Percentiles rank a stretch among this genome's conserved stretches.
These are phyloP conservation scores for Dipteronia dyeriana DNA, from an alignment of 345 rosid species.

Conservation along the genomic window DNA sequence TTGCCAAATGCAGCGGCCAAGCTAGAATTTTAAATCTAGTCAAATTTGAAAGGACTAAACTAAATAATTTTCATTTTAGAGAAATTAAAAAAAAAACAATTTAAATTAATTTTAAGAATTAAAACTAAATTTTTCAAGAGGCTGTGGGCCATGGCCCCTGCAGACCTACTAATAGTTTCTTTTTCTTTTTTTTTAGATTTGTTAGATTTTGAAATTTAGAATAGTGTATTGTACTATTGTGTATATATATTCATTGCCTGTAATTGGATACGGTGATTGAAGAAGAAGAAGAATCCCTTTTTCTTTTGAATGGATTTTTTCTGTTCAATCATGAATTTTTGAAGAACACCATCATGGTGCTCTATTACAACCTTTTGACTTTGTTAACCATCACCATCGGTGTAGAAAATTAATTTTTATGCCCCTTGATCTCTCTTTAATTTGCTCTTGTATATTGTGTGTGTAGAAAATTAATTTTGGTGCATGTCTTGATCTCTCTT, in stretches of 20 bases:
- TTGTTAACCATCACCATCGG: neutral
- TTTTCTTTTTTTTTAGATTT: neutral
- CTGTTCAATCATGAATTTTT: neutral
- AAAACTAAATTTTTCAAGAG: no score
- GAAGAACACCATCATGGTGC: neutral
- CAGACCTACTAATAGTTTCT: neutral
- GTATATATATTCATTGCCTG: neutral
- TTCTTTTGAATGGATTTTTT: neutral
- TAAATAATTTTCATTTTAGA: no score
- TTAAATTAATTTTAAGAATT: no score
- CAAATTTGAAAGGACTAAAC: no score
- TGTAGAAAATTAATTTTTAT: neutral
- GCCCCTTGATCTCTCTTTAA: neutral
- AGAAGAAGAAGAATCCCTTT: neutral
- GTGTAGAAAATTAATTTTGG: no score
- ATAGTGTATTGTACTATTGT: neutral
- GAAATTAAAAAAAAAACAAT: no score
- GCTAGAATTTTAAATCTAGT: no score
- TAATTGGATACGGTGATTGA: neutral
- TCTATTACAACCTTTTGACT: no score
- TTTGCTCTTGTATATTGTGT: neutral
- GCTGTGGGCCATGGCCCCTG: neutral
- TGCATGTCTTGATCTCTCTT: no score
- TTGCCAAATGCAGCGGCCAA: no score
- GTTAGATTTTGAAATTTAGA: conserved; percentile 9